Percentiles rank a stretch among this genome's conserved stretches.
Conservation (phyloP, 352 stramenopile genomes). For the Phytophthora pluvialis region DNA sequence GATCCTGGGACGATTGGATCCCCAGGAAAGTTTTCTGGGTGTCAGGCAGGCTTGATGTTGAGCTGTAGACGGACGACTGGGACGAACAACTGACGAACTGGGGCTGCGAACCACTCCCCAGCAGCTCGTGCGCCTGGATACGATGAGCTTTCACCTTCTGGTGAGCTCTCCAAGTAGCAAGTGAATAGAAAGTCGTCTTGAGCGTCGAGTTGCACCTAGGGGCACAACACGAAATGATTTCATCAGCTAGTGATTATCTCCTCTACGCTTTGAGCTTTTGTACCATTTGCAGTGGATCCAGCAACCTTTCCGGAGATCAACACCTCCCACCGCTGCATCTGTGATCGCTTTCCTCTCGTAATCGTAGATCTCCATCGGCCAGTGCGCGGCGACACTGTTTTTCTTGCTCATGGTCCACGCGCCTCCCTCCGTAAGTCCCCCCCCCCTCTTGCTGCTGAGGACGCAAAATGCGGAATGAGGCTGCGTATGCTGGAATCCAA, state of each 20-base stretch:
- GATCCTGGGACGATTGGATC: constrained; percentile 19
- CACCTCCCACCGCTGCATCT: constrained; percentile 40
- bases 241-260: not conserved
- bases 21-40: not conserved
- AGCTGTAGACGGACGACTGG: constrained; percentile 23
- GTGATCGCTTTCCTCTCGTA: constrained; percentile 46
- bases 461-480: constrained; percentile 38
- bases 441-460: constrained; percentile 5
- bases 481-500: constrained; percentile 22
- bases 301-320: constrained; percentile 49
- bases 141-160: constrained; percentile 34
- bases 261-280: not conserved
- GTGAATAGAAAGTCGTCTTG: constrained; percentile 39
- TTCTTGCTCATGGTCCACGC: constrained; percentile 15
- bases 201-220: constrained; percentile 49
- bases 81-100: constrained; percentile 33
- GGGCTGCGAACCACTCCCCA: constrained; percentile 12
- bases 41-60: constrained; percentile 3
- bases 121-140: constrained; percentile 11
- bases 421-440: not conserved
- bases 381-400: constrained; percentile 14
- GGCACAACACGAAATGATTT: not conserved
- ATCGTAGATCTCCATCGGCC: constrained; percentile 59
- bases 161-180: constrained; percentile 38
- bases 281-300: constrained; percentile 68